Conservation (phyloP, 805 yeast species). For the Komagataella pseudopastoris region DNA sequence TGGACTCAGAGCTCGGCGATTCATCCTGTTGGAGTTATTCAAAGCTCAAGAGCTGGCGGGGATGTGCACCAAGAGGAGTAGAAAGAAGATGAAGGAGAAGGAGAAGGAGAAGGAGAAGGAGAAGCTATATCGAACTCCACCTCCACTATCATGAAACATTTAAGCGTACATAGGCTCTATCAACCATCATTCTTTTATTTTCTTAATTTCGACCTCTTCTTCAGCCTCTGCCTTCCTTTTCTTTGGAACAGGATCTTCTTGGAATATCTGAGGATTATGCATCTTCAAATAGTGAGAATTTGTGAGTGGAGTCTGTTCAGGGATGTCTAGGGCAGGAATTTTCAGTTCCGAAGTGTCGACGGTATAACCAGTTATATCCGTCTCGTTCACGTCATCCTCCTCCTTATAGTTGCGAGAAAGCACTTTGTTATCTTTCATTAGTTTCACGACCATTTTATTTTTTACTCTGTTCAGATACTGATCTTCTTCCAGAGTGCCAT, state of each 20-base stretch:
- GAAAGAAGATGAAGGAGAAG: slow-evolving; percentile 12
- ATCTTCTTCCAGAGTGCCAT: background rate
- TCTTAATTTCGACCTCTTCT: background rate
- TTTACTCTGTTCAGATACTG: background rate
- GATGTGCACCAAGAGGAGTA: slow-evolving; percentile 30
- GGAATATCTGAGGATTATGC: background rate
- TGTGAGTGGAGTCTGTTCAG: background rate
- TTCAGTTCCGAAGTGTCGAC: background rate
- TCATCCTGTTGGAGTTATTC: slow-evolving; percentile 47
- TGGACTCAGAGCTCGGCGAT: slow-evolving; percentile 48
- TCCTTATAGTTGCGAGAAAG: background rate
- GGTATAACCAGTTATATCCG: background rate
- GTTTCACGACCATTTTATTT: background rate
- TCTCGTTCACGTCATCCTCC: background rate
- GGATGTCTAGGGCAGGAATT: background rate
- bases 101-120: slow-evolving; percentile 4
- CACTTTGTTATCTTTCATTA: background rate
- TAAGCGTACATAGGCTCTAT: background rate
- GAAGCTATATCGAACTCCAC: background rate
- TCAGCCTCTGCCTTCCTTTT: background rate
- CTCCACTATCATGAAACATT: background rate
- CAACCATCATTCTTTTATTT: background rate
- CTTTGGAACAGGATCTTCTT: background rate
- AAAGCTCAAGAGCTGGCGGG: slow-evolving; percentile 41
- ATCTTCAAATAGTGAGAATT: background rate